Percentiles rank a stretch among this genome's conserved stretches.
Conservation (phyloP, 2,329 filamentous ascomycete species). For the Nigrospora sphaerica region DNA sequence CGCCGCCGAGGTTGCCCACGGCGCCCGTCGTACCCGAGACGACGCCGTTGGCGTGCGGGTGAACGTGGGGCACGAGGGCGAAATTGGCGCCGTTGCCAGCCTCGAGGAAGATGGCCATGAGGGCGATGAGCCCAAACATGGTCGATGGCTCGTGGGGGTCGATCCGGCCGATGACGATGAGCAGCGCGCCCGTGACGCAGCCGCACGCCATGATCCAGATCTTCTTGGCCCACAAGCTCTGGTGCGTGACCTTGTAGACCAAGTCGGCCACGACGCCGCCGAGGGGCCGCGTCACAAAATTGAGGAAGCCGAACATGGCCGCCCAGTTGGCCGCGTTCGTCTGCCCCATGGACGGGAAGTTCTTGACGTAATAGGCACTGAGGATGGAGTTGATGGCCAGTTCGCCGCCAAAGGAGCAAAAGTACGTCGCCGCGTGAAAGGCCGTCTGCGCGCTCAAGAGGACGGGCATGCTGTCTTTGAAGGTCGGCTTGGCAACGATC, state of each 20-base stretch:
- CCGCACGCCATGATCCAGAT: slow-evolving; percentile 59
- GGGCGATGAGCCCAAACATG: slow-evolving; percentile 70
- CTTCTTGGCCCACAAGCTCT: slow-evolving; percentile 36
- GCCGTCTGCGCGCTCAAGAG: slow-evolving; percentile 46
- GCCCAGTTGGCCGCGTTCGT: slow-evolving; percentile 55
- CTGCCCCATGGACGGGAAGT: slow-evolving; percentile 51
- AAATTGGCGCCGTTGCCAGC: slow-evolving; percentile 84
- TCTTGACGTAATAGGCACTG: slow-evolving; percentile 50
- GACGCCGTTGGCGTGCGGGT: slow-evolving; percentile 71
- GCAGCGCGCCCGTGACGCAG: slow-evolving; percentile 49
- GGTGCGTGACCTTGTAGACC: slow-evolving; percentile 32
- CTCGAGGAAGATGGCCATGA: slow-evolving; percentile 77
- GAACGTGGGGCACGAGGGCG: slow-evolving; percentile 78
- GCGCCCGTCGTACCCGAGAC: slow-evolving; percentile 75
- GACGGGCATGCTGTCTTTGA: slow-evolving; percentile 37
- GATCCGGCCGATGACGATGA: slow-evolving; percentile 55
- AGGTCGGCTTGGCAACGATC: slow-evolving; percentile 47
- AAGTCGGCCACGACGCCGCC: slow-evolving; percentile 52
- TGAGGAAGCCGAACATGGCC: slow-evolving; percentile 70
- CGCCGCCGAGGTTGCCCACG: slow-evolving; percentile 75
- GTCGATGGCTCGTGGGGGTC: slow-evolving; percentile 54
- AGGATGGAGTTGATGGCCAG: slow-evolving; percentile 56
- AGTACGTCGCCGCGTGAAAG: slow-evolving; percentile 50
- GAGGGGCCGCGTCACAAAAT: slow-evolving; percentile 58
- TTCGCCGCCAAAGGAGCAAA: slow-evolving; percentile 57